Conservation (phyloP, 768 basidiomycete genomes). For the Tulasnella sp. region DNA sequence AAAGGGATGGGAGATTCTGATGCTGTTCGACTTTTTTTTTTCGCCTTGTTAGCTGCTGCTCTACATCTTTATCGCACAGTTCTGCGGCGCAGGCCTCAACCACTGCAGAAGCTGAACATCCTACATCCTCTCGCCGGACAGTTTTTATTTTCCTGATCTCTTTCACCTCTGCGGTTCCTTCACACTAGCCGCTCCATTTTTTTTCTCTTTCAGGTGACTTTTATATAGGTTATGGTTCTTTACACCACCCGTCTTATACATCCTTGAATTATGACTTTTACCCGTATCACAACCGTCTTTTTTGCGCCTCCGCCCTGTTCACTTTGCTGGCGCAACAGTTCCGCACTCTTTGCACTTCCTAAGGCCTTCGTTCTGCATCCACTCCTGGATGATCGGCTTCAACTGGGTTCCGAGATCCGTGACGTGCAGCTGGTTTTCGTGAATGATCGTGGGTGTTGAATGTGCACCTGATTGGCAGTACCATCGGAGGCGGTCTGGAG, state of each 20-base stretch:
- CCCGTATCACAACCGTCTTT: neutral
- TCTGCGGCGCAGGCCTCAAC: slow-evolving; percentile 76
- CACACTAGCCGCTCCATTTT: neutral
- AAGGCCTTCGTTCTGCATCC: slow-evolving; percentile 59
- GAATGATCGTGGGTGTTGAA: slow-evolving; percentile 59
- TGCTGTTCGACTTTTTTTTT: slow-evolving; percentile 16
- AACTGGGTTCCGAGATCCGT: slow-evolving; percentile 89
- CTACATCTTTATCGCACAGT: slow-evolving; percentile 79
- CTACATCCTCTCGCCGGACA: neutral
- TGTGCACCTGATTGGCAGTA: slow-evolving; percentile 69
- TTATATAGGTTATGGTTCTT: neutral
- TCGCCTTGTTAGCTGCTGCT: slow-evolving; percentile 49
- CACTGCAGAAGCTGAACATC: slow-evolving; percentile 39
- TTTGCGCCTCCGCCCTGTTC: neutral
- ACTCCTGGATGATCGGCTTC: slow-evolving; percentile 80
- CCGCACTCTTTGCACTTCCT: slow-evolving; percentile 71
- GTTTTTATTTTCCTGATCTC: slow-evolving; percentile 15
- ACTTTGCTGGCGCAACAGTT: slow-evolving; percentile 50
- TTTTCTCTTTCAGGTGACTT: slow-evolving; percentile 10
- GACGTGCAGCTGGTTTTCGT: slow-evolving; percentile 79
- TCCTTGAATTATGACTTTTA: neutral
- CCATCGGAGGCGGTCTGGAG: slow-evolving; percentile 84
- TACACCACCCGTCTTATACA: neutral
- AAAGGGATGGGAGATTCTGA: no score
- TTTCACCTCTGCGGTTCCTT: slow-evolving; percentile 13